Base-by-base conservation (phyloP, 257 asterid genomes). In the Nicotiana tomentosiformis region DNA sequence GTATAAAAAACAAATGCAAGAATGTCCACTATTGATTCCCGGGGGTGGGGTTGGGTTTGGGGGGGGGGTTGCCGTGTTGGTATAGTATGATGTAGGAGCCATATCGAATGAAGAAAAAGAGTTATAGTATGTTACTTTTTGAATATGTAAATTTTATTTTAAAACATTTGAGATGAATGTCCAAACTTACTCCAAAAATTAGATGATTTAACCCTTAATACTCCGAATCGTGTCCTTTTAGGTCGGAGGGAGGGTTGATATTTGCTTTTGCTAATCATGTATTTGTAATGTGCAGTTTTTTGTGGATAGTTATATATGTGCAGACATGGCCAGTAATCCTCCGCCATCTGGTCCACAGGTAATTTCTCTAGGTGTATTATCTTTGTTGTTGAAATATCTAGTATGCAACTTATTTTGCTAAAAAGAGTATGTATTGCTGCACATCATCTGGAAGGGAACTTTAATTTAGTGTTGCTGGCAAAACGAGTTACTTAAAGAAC, bases 291-390 rank as follows among this genome's bases (percentile, higher is more conserved):
- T 83, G 86, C 86, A 86, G 92, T 80, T 26, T 78, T 82, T 66
- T 23, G 55, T 74, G 60, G 82, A 80, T 78, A 68, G 67, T 68
- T 77, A 56, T 76, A 72, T 51, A 76, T 86, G 86, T 85, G 86
- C 77, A 82, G 83, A 65, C 83, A 93, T 93, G 98, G 93, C 95
- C 53, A 88, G 85, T 85, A 92, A 93, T 82, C 94, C 92, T n/a
- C 97, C 94, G 16, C 74, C 98, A n/a, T 87, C 95, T 84, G 95
- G 95, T 90, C 87, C 94, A 68, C 97, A 90, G 95, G 98, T 93
- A 86, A 67, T 46, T 49, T 74, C 56, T 49, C 33, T 64, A 10
- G 55, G 23, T 46, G 49, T 20, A 53, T 16, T 53, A 60, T 81
- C 51, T 64, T 64, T 84, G 18, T 64, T 84, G 18, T 11, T 62